Evolutionary conservation across 2,329 filamentous ascomycete species (phyloP), one percentile per base, ranked within the genome.

Genomic region (Colletotrichum caudatum): DNA sequence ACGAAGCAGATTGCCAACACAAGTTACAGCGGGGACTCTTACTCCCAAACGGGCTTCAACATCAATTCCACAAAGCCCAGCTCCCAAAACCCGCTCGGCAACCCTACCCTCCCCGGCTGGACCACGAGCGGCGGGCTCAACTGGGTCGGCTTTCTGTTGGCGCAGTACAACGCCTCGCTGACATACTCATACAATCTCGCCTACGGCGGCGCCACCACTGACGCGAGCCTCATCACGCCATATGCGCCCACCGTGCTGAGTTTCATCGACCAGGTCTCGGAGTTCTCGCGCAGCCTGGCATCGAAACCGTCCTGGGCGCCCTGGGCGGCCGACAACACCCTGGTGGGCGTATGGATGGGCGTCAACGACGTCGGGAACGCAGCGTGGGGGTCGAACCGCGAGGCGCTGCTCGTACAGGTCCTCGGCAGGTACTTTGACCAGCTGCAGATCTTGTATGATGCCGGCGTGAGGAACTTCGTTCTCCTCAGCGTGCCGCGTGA

Each of bases 41-140:
- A 90, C 79, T 87, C 87, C 1, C 84, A 86, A 72, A 90, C 87
- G 2, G 86, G 85, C 53, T 92, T 91, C 80, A 80, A 88, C 74
- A 77, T 85, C 58, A 80, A 79, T 46, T 80, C 80, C 26, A 79
- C 82, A 1, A 86, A 89, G 68, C 88, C 90, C 14, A 84, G 81
- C n/a, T 71, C 81, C 5, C 78, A 80, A 7, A 89, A 90, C 75
- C 88, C 89, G 0, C 81, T 92, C 73, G 90, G 90, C 12, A 92
- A 92, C 79, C 89, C 90, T 0, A 59, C 80, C 1, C 86, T 86
- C 56, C 85, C 84, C 0, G 83, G 85, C n/a, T 84, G 79, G 72
- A 86, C 86, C 11, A 81, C 83, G 26, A 78, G 79, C 29, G 84
- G 83, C 51, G 86, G 85, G 4, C 74, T 81, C 54, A 87, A 87